Base-by-base conservation (phyloP, 352 stramenopile genomes). In the Globisporangium paroecandrum region DNA sequence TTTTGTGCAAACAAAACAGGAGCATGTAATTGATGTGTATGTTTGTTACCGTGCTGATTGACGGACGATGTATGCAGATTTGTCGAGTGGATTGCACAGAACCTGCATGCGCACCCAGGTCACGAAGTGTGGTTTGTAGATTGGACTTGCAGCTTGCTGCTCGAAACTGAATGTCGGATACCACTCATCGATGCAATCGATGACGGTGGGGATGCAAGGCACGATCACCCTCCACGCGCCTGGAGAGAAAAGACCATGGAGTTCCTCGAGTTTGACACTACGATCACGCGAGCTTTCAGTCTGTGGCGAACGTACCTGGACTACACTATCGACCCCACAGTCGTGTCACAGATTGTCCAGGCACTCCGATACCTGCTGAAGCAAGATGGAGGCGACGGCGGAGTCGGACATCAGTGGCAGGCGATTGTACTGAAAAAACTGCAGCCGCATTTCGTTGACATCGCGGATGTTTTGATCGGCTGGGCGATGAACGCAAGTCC, bases 401-500 rank as follows among this genome's bases (percentile, higher is more conserved):
- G n/a, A 41, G 34, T 18, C 15, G 22, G 5, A 1, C 43, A 64
- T 10, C 70, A 77, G 51, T 83, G 76, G 72, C 60, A 62, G 9
- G 29, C 34, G 3, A 32, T 87, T 8, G 32, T 82, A 36, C 53
- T 76, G 1, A 83, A 75, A 58, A 87, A 82, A 34, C 20, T 90
- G n/a, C 80, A 90, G 72, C 49, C 69, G 22, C 82, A 90, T 51
- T 92, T 92, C 73, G 81, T 92, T 20, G 81, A 90, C 62, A 77
- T 90, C 15, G 84, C 84, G 5, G 82, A 92, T 29, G 77, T 90
- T 20, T 64, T 90, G 8, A 79, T 92, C 58, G 82, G 78, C 36
- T 92, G 84, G 84, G 83, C 79, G 13, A 89, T 85, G 77, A 87
- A 64, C 34, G 71, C 77, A 20, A 72, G 68, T n/a, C 70, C 77